These are phyloP conservation scores for Xylaria sp. DNA, from an alignment of 2,329 filamentous ascomycete species.

Conservation along the genomic window DNA sequence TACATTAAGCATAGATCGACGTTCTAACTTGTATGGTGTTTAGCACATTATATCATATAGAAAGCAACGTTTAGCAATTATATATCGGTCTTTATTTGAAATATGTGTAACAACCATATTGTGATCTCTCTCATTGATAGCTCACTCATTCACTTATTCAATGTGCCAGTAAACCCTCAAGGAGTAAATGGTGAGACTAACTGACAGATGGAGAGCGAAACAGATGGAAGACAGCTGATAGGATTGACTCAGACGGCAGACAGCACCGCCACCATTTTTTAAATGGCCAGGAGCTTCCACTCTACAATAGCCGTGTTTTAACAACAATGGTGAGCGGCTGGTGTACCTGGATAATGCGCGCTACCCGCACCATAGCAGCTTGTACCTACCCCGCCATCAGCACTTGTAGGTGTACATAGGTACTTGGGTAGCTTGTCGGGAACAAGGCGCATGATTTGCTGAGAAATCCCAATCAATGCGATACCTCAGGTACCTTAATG, in stretches of 20 bases:
- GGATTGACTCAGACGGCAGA: slow-evolving; percentile 20
- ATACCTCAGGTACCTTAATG: slow-evolving; percentile 18
- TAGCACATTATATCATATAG: too few species aligned
- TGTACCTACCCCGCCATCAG: slow-evolving; percentile 11
- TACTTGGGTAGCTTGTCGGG: slow-evolving; percentile 12
- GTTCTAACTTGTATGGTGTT: too few species aligned
- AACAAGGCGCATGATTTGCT: slow-evolving; percentile 34
- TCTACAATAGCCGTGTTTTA: background rate
- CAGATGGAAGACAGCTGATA: slow-evolving; percentile 32
- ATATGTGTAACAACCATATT: too few species aligned
- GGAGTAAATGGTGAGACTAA: background rate
- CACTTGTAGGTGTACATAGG: too few species aligned
- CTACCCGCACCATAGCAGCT: background rate
- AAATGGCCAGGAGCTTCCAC: background rate
- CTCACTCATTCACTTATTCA: too few species aligned
- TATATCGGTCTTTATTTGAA: too few species aligned
- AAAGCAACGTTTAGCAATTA: too few species aligned
- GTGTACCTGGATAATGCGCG: background rate
- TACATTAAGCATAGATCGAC: too few species aligned
- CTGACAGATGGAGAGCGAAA: slow-evolving; percentile 23
- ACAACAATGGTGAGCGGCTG: background rate
- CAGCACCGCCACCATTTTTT: slow-evolving; percentile 21
- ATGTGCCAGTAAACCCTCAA: background rate
- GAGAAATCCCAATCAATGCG: slow-evolving; percentile 33
- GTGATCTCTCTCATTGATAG: too few species aligned